Evolutionary conservation across 768 basidiomycete species (phyloP), one percentile per base, ranked within the genome.

Genomic region (Kwoniella botswanensis): DNA sequence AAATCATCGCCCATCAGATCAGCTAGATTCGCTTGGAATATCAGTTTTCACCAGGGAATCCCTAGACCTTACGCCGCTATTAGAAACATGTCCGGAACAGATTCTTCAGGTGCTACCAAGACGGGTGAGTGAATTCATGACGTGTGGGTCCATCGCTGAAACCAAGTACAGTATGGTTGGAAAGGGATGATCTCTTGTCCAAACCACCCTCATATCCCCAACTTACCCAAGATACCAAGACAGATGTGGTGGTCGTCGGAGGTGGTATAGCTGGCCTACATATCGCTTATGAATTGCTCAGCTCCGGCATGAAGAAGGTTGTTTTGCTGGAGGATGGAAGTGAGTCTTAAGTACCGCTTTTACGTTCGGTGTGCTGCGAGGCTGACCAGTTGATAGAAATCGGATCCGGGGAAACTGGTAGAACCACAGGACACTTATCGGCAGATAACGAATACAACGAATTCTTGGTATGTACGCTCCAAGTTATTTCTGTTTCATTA

Each of bases 391-490:
- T 53, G 3, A 17, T 41, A 74, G 74, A 74, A 50, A 71, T 74
- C 43, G 70, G 74, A 15, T 74, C 74, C 21, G 74, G 74, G 3
- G 74, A 74, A 53, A 74, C 74, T 11, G 74, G 74, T 4, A 55
- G 74, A 26, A 74, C 74, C 0, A 74, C 74, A 0, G 74, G 74
- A 1, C 74, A 74, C 55, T 54, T 74, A 18, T 74, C 74, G 2
- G 68, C 66, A 3, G 74, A 74, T 46, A 74, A 69, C 60, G 63
- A 71, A 42, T 74, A 72, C 44, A 74, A 74, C 52, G 74, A 74
- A 18, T 70, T 71, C 62, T 21, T 70, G 44, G 74, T 71, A 62
- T 62, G 74, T 64, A 0, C 15, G 1, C 35, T 7, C 0, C 46
- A 50, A 18, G 18, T 6, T 17, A 46, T 46, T 46, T 17, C 44